Evolutionary conservation across 768 basidiomycete species (phyloP).

Genomic region (Trametes sanguinea): DNA sequence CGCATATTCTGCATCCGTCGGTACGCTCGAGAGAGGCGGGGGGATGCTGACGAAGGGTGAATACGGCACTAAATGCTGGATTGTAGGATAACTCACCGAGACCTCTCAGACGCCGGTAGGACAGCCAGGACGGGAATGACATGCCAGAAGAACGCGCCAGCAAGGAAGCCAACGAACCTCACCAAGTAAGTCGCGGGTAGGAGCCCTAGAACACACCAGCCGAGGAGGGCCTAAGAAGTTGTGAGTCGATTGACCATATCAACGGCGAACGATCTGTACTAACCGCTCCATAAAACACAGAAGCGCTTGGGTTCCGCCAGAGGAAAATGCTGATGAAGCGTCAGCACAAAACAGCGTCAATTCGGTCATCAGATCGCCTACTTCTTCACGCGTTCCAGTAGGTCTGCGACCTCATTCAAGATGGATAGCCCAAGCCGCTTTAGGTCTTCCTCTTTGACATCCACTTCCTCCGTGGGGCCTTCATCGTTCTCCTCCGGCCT

Average conservation of each 20-base stretch:
- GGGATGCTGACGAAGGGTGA: slow-evolving; percentile 29
- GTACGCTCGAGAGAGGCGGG: slow-evolving; percentile 50
- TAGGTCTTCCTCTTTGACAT: slow-evolving; percentile 39
- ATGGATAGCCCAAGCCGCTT: slow-evolving; percentile 44
- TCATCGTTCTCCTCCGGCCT: background rate
- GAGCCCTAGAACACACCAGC: slow-evolving; percentile 43
- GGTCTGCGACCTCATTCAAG: slow-evolving; percentile 54
- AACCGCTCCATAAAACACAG: slow-evolving; percentile 51
- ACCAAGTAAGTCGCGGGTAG: slow-evolving; percentile 52
- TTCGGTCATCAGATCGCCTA: slow-evolving; percentile 31
- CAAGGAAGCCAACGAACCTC: slow-evolving; percentile 47
- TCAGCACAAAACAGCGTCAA: background rate
- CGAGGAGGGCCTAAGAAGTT: slow-evolving; percentile 39
- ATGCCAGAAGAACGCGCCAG: slow-evolving; percentile 67
- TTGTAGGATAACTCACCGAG: slow-evolving; percentile 39
- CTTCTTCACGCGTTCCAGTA: slow-evolving; percentile 69
- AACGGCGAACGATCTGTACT: background rate
- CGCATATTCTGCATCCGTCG: slow-evolving; percentile 70
- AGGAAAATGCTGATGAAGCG: slow-evolving; percentile 52
- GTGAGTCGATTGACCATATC: slow-evolving; percentile 14
- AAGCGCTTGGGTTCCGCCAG: slow-evolving; percentile 61
- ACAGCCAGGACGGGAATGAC: slow-evolving; percentile 55
- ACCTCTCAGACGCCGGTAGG: slow-evolving; percentile 47
- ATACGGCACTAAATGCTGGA: background rate
- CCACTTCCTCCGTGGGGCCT: slow-evolving; percentile 19